Evolutionary conservation across 2,329 filamentous ascomycete species (phyloP), one percentile per base, ranked within the genome.

Genomic region (Penicillium occitanis): DNA sequence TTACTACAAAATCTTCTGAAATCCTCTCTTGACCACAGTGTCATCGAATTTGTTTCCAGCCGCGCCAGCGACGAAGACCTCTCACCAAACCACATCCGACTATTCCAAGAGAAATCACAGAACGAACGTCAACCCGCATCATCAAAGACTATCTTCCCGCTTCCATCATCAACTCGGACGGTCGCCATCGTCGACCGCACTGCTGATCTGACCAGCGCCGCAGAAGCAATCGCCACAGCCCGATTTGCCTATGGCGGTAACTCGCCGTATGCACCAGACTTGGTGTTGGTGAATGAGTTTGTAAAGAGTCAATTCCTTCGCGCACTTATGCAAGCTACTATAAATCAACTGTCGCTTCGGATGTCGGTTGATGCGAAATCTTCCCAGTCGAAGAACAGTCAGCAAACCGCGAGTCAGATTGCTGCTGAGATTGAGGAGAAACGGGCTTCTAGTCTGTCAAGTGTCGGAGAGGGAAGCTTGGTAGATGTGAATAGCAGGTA

Each of bases 241-340:
- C 79, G 86, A 1, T 85, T 88, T 69, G 76, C 77, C 14, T 85
- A 87, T 35, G 78, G 83, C 1, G 87, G 87, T 2, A 78, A 75
- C 1, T 88, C 87, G 0, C 81, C 86, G 0, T 89, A 89, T 70
- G 84, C 86, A 0, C 88, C 88, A 0, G 87, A 90, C 70, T 35
- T 88, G 0, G 84, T 90, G 0, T 75, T 89, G 0, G 87, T 90
- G n/a, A 88, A 90, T 67, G 87, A 90, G 68, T 90, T 84, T 66
- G 78, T 82, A 3, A 85, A 85, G 75, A 80, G 83, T 64, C 78
- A 81, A 0, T 88, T 89, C 68, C 73, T 86, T 0, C 79, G 83
- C 57, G 82, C 83, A 0, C 79, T 83, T 4, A 73, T 82, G 44
- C 78, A 82, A 22, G 69, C 71, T 35, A 51, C 37, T 25, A 66